Evolutionary conservation across 176 grass and related monocot genomes (phyloP), one percentile per base, ranked within the genome.

Genomic region (Oryza punctata): DNA sequence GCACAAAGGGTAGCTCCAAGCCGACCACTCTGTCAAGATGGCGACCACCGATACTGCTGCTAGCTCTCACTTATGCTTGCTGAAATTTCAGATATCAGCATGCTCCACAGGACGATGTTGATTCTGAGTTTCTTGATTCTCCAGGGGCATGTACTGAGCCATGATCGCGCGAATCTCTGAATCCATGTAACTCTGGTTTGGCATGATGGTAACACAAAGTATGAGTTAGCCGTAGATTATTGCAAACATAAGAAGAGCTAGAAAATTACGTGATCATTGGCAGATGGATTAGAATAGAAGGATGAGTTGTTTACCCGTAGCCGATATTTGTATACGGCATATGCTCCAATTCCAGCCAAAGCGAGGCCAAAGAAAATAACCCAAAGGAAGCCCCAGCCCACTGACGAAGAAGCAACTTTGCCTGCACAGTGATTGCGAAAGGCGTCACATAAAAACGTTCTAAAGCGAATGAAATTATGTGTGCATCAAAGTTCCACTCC

Each of bases 61-160:
- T 28, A n/a, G 15, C 67, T 78, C 41, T 38, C 43, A 65, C 54
- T 70, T 72, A 72, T 73, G 80, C 11, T 85, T 9, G 19, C 21
- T 45, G 37, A 4, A 27, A 66, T 28, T 40, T 97, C 91, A 97
- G 72, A 97, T 88, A 63, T 97, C 91, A 44, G 50, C 79, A 28
- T 72, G 94, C 41, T 87, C 80, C 6, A 89, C 81, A 6, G 78
- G 61, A 27, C 63, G 88, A 16, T 82, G 88, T 27, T 82, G 91
- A 82, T 60, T 92, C 38, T 63, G 63, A 0, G 69, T 82, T 26
- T 94, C 91, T 52, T 94, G 87, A 45, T 70, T 97, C 37, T 94
- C 94, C 87, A 97, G 78, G 37, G 94, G 94, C 94, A 97, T 97
- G 87, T 97, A 97, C 73, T 97, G 94, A 1, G 94, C 91, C 94